Conservation (phyloP, 164 flowering plant species). For the Chloranthus sessilifolius region DNA sequence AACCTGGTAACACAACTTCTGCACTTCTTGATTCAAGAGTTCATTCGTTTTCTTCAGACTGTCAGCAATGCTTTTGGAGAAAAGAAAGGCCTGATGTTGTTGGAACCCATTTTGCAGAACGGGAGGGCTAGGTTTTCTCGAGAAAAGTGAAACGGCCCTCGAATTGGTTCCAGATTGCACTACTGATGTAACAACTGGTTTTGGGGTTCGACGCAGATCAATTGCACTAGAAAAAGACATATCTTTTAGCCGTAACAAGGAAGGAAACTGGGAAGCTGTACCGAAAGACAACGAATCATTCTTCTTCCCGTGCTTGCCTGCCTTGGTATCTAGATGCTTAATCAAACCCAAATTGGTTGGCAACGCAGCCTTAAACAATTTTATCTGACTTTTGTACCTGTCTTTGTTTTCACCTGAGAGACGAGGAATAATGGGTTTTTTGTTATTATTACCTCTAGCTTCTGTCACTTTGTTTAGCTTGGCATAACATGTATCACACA, state of each 20-base stretch:
- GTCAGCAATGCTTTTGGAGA: constrained; percentile 81
- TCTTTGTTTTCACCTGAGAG: constrained; percentile 93
- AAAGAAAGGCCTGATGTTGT: constrained; percentile 89
- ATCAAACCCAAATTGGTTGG: constrained; percentile 83
- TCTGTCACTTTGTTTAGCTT: constrained; percentile 58
- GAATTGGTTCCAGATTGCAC: constrained; percentile 60
- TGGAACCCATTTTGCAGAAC: constrained; percentile 90
- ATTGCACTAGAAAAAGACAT: constrained; percentile 43
- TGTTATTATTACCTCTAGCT: constrained; percentile 29
- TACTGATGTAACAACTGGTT: constrained; percentile 43
- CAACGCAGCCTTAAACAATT: constrained; percentile 44
- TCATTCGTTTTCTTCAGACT: constrained; percentile 97
- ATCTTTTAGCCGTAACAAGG: constrained; percentile 64
- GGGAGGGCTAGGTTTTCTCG: constrained; percentile 96
- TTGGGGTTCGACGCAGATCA: constrained; percentile 57
- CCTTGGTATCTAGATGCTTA: constrained; percentile 81
- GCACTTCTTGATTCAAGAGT: constrained; percentile 84
- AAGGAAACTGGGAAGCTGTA: constrained; percentile 59
- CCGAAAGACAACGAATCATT: constrained; percentile 58
- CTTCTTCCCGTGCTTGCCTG: constrained; percentile 83
- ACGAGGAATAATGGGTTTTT: constrained; percentile 61
- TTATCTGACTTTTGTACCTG: constrained; percentile 69
- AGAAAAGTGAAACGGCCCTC: constrained; percentile 92
- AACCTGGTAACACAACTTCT: constrained; percentile 83
- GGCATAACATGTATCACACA: constrained; percentile 67